Evolutionary conservation across 345 rosid species (phyloP).

Genomic region (Murraya koenigii): DNA sequence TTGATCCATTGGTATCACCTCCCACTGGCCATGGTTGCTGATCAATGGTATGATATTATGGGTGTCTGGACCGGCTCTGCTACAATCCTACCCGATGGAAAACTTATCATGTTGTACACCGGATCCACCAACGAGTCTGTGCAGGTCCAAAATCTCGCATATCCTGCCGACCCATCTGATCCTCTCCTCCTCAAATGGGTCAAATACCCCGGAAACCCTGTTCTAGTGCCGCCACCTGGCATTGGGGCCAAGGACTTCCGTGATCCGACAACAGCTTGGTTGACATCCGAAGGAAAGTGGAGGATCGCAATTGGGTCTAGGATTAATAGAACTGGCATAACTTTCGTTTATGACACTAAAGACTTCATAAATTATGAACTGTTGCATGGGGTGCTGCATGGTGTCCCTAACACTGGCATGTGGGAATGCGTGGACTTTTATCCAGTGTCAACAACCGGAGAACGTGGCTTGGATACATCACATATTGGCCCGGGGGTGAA

Average conservation of each 20-base stretch:
- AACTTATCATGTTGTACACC: conserved; percentile 77
- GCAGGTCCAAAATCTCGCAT: conserved; percentile 91
- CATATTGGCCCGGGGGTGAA: conserved; percentile 42
- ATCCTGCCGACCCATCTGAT: conserved; percentile 68
- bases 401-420: conserved; percentile 78
- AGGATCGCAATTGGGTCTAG: conserved; percentile 73
- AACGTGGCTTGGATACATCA: conserved; percentile 57
- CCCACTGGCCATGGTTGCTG: conserved; percentile 83
- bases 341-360: conserved; percentile 69
- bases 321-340: conserved; percentile 59
- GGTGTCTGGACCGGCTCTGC: conserved; percentile 98
- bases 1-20: conserved; percentile 86
- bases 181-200: conserved; percentile 74
- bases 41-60: conserved; percentile 71
- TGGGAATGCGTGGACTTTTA: conserved; percentile 88
- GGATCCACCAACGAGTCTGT: conserved; percentile 68
- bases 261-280: conserved; percentile 97
- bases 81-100: conserved; percentile 77
- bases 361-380: conserved; percentile 56
- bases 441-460: conserved; percentile 38
- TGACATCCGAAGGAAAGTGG: conserved; percentile 77
- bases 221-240: conserved; percentile 71
- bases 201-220: conserved; percentile 70
- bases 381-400: conserved; percentile 44
- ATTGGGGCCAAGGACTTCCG: conserved; percentile 67